These are phyloP conservation scores for Pyropia yezoensis DNA, from an alignment of 23 red algal genomes.

Conservation along the genomic window DNA sequence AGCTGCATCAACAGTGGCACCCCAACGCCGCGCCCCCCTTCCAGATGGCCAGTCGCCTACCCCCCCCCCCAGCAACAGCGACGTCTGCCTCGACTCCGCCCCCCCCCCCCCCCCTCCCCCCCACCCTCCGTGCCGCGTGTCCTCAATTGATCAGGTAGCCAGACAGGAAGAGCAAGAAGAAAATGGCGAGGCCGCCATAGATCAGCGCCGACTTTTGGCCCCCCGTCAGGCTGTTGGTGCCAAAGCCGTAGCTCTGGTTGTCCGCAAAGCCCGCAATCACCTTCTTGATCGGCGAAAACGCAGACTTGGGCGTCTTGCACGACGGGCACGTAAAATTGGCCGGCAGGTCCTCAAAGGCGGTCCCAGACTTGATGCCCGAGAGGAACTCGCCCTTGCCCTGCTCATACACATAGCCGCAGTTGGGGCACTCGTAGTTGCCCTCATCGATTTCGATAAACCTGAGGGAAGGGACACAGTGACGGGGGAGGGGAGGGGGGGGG, in stretches of 20 bases:
- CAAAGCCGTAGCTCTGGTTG: slow-evolving; percentile 87
- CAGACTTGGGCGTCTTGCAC: slow-evolving; percentile 55
- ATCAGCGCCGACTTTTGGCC: slow-evolving; percentile 81
- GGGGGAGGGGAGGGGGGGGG: background rate
- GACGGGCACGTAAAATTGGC: slow-evolving; percentile 59
- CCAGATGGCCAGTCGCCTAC: no score
- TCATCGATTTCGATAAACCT: slow-evolving; percentile 80
- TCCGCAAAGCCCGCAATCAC: slow-evolving; percentile 85
- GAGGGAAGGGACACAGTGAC: no score
- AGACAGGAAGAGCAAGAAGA: slow-evolving; percentile 69
- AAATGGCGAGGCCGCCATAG: slow-evolving; percentile 60
- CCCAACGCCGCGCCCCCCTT: no score
- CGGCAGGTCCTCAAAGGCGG: slow-evolving; percentile 63
- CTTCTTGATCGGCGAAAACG: slow-evolving; percentile 54
- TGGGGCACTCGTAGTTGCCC: slow-evolving; percentile 61
- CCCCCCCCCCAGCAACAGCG: no score
- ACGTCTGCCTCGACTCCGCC: no score
- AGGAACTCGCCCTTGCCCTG: slow-evolving; percentile 47
- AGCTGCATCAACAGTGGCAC: no score
- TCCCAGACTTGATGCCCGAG: slow-evolving; percentile 40
- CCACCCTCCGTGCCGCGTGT: no score
- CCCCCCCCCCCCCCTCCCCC: no score
- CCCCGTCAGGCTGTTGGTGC: slow-evolving; percentile 71
- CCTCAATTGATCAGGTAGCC: slow-evolving; percentile 73
- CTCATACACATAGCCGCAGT: slow-evolving; percentile 78